phyloP scores from a whole-genome alignment of 1,139 yeast species.

The Kodamaea anthophila region DNA sequence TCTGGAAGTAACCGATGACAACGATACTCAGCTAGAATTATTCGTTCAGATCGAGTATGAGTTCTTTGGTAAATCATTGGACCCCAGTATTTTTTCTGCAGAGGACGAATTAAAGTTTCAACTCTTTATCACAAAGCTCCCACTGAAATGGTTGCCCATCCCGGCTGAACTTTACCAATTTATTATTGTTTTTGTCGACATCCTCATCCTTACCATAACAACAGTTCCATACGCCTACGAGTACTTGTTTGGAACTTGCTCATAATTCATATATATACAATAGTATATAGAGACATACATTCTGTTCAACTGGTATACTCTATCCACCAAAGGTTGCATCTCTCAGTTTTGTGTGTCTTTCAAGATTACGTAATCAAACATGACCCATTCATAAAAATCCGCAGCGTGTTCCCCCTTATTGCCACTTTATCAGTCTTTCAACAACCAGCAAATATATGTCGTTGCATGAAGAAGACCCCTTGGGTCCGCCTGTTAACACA shows the following conservation, averaged over 20 bases:
- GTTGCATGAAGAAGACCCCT: slow-evolving; percentile 38
- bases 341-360: slow-evolving; percentile 1
- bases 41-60: slow-evolving; percentile 23
- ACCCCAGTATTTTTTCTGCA: slow-evolving; percentile 10
- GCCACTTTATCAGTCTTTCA: no score
- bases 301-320: no score
- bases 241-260: slow-evolving; percentile 3
- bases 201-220: slow-evolving; percentile 14
- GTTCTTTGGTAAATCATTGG: slow-evolving; percentile 23
- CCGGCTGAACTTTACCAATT: slow-evolving; percentile 36
- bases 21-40: slow-evolving; percentile 20
- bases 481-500: slow-evolving; percentile 41
- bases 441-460: slow-evolving; percentile 5
- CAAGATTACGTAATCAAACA: slow-evolving; percentile 3
- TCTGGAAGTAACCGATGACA: slow-evolving; percentile 4
- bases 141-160: slow-evolving; percentile 28
- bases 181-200: slow-evolving; percentile 27
- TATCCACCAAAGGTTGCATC: slow-evolving; percentile 7
- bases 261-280: no score
- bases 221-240: slow-evolving; percentile 10
- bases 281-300: no score
- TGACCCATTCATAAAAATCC: neutral
- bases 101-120: slow-evolving; percentile 19
- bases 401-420: no score
- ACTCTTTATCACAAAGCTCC: slow-evolving; percentile 28